Conservation (phyloP, 2,329 filamentous ascomycete species). For the Diaporthe humulicola region DNA sequence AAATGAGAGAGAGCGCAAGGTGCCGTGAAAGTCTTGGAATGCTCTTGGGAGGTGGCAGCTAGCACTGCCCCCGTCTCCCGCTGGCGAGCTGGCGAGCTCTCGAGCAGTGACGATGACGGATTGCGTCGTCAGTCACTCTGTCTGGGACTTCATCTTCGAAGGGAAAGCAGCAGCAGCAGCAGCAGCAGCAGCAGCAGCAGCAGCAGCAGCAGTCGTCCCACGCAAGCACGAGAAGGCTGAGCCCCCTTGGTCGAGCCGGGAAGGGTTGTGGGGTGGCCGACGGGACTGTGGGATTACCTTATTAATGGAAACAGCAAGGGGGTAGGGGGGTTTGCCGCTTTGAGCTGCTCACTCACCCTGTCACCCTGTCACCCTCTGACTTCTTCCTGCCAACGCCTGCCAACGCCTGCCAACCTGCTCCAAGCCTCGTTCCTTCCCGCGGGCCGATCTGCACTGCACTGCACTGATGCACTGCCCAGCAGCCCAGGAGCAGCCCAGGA, state of each 20-base stretch:
- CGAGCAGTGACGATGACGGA: neutral
- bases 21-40: constrained; percentile 2
- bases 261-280: constrained; percentile 21
- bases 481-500: neutral
- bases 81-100: neutral
- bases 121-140: constrained; percentile 20
- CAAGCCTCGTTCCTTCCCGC: neutral
- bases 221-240: constrained; percentile 21
- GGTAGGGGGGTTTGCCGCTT: neutral
- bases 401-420: neutral
- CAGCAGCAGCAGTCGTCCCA: neutral
- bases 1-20: constrained; percentile 10
- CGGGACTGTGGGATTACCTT: constrained; percentile 1
- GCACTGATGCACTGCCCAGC: neutral
- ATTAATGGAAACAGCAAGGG: neutral
- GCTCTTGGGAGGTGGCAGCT: neutral
- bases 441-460: constrained; percentile 27
- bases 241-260: neutral
- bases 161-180: neutral
- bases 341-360: neutral
- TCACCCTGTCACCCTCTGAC: neutral
- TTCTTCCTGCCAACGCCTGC: neutral
- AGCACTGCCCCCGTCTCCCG: neutral
- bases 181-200: neutral
- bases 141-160: neutral